Evolutionary conservation across 106 monocot genomes (phyloP).

Genomic region (Agapanthus africanus): DNA sequence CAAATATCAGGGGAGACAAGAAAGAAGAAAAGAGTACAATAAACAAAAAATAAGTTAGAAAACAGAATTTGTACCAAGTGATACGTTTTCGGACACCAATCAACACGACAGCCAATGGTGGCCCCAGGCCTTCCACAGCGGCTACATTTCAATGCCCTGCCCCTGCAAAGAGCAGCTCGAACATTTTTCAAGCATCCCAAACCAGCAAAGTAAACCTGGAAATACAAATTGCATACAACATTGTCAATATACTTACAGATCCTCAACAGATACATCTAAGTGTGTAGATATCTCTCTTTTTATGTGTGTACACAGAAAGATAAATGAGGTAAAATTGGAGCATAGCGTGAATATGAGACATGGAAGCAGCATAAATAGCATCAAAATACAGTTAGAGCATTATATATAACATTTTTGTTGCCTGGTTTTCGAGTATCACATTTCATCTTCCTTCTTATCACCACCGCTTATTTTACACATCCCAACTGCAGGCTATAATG

Average conservation of each 20-base stretch:
- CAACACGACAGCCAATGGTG: conserved; percentile 94
- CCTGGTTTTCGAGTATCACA: background rate
- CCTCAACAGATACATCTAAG: background rate
- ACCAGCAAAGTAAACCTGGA: conserved; percentile 98
- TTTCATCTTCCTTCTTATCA: background rate
- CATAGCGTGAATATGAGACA: background rate
- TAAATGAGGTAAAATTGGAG: background rate
- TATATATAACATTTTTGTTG: background rate
- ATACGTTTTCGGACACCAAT: conserved; percentile 93
- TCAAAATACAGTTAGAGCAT: too few species aligned
- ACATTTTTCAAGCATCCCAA: conserved; percentile 85
- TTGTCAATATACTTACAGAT: conserved; percentile 4
- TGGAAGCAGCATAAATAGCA: background rate
- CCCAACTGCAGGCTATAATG: too few species aligned
- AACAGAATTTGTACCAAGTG: too few species aligned
- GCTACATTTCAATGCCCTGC: conserved; percentile 84
- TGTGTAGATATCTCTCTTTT: background rate
- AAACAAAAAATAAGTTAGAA: too few species aligned
- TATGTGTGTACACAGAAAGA: background rate
- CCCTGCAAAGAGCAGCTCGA: conserved; percentile 90
- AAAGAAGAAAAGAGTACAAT: too few species aligned
- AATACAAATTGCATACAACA: too few species aligned
- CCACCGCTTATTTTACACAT: background rate
- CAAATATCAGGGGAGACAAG: too few species aligned
- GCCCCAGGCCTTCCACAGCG: conserved; percentile 97